Conservation (phyloP, 345 rosid species). For the Eucalyptus albens region DNA sequence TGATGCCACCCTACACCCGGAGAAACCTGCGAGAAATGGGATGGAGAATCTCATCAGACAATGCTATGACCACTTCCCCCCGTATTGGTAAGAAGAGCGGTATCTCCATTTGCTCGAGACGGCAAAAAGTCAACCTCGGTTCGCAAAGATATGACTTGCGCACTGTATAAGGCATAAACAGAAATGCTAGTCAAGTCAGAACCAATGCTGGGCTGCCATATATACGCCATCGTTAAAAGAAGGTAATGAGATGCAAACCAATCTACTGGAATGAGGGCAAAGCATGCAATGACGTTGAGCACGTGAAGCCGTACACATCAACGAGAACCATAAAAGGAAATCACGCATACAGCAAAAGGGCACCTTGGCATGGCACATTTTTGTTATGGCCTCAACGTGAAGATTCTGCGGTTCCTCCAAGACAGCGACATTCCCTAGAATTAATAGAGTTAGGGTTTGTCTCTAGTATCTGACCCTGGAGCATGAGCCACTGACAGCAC, state of each 20-base stretch:
- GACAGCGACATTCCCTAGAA: conserved; percentile 40
- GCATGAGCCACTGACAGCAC: neutral
- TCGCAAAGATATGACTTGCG: neutral
- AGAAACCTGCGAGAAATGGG: too few relatives aligned
- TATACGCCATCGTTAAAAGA: neutral
- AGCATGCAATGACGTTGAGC: neutral
- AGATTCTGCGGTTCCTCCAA: conserved; percentile 4
- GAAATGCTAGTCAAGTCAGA: neutral
- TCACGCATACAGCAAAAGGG: neutral
- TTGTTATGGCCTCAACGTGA: conserved; percentile 53
- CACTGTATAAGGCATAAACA: neutral
- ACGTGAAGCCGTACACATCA: neutral
- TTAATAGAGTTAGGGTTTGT: neutral
- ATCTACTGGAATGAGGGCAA: neutral
- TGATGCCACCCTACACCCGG: too few relatives aligned
- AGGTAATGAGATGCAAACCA: neutral
- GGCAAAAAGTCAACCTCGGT: neutral
- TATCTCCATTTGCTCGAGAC: neutral
- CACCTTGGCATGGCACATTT: conserved; percentile 50
- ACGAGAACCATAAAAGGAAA: neutral
- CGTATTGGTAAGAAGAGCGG: neutral
- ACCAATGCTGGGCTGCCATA: neutral
- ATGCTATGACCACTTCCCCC: neutral
- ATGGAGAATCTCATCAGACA: neutral
- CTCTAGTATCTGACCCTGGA: neutral